phyloP scores from a whole-genome alignment of 192 early-diverging fungal species.

The Dissophora globulifera region DNA sequence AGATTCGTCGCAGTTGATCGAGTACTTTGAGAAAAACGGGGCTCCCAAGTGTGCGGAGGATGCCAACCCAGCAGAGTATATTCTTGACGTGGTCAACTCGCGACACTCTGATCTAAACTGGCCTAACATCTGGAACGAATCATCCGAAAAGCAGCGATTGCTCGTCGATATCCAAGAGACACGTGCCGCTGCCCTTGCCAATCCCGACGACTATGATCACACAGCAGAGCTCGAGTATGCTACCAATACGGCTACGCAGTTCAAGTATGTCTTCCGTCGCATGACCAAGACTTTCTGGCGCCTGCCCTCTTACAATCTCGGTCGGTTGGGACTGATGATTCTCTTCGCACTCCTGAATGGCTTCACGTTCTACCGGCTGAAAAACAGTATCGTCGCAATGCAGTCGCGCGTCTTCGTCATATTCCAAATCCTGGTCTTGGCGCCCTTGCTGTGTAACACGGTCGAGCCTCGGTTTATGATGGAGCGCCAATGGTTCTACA shows the following conservation, averaged over 20 bases:
- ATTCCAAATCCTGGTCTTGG: constrained; percentile 75
- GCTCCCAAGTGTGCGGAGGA: constrained; percentile 68
- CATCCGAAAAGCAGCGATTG: constrained; percentile 56
- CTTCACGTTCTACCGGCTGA: constrained; percentile 79
- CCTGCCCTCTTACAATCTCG: constrained; percentile 79
- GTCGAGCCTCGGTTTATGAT: constrained; percentile 73
- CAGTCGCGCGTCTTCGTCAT: constrained; percentile 79
- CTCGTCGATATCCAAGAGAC: constrained; percentile 66
- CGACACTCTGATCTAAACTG: constrained; percentile 69
- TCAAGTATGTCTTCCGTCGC: constrained; percentile 68
- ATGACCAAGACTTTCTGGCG: constrained; percentile 80
- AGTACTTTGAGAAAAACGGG: constrained; percentile 81
- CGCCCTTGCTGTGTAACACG: constrained; percentile 74
- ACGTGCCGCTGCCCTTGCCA: constrained; percentile 16
- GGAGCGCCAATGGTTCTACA: constrained; percentile 73
- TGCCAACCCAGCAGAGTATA: constrained; percentile 89
- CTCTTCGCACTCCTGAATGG: constrained; percentile 72
- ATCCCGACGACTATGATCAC: constrained; percentile 31
- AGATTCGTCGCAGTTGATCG: constrained; percentile 70
- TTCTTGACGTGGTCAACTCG: constrained; percentile 84
- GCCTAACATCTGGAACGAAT: constrained; percentile 79
- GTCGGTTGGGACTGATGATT: constrained; percentile 67
- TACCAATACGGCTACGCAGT: constrained; percentile 56
- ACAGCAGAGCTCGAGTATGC: constrained; percentile 58
- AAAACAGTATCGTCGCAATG: constrained; percentile 62